phyloP scores from a whole-genome alignment of 345 rosid genomes.

The Salix purpurea region DNA sequence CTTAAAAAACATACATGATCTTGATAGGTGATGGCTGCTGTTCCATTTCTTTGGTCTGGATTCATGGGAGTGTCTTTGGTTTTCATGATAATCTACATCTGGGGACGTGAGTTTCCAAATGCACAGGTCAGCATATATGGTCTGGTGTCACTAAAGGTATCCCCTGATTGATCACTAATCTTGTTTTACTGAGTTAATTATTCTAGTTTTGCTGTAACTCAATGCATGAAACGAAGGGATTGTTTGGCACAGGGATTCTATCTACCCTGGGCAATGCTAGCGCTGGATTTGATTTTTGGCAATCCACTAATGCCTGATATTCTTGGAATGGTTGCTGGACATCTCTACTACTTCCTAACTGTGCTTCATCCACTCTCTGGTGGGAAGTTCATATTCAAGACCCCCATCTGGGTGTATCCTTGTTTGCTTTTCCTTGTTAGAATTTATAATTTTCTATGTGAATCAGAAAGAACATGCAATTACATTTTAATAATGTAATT shows the following conservation, averaged over 20 bases:
- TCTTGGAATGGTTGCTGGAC: slow-evolving; percentile 63
- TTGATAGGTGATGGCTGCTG: slow-evolving; percentile 38
- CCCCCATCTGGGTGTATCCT: slow-evolving; percentile 76
- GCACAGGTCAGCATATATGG: slow-evolving; percentile 49
- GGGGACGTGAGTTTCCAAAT: slow-evolving; percentile 61
- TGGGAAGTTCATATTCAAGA: slow-evolving; percentile 44
- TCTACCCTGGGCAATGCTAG: slow-evolving; percentile 69
- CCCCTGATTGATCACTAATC: too few species aligned
- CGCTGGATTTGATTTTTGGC: slow-evolving; percentile 55
- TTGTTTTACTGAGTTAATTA: background rate
- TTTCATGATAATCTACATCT: slow-evolving; percentile 55
- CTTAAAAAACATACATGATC: background rate
- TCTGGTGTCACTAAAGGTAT: slow-evolving; percentile 52
- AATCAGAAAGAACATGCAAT: too few species aligned
- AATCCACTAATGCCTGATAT: slow-evolving; percentile 47
- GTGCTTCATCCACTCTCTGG: slow-evolving; percentile 68
- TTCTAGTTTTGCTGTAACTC: background rate
- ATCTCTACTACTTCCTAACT: slow-evolving; percentile 53
- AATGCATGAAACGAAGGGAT: background rate
- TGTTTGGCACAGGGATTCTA: slow-evolving; percentile 44
- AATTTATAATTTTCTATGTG: too few species aligned
- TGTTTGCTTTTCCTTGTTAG: background rate
- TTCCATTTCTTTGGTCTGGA: slow-evolving; percentile 41
- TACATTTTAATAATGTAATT: too few species aligned
- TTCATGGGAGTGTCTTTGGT: slow-evolving; percentile 55